Percentiles rank a stretch among this genome's conserved stretches.
Conservation (phyloP, 1,139 yeast genomes). For the Sugiyamaella pinicola region DNA sequence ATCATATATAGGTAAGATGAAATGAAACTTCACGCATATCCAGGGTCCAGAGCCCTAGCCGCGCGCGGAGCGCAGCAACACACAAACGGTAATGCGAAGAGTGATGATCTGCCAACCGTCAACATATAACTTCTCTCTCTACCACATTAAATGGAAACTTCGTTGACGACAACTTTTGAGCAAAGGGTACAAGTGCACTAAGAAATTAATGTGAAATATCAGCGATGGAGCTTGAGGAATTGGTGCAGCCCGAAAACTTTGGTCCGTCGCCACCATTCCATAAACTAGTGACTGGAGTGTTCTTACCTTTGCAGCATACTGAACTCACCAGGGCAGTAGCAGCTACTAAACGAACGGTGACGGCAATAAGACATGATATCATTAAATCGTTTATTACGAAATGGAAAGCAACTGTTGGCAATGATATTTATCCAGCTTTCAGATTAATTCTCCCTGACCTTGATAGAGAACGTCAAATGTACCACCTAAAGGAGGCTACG, state of each 20-base stretch:
- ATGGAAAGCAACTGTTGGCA: conserved; percentile 70
- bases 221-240: conserved; percentile 15
- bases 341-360: conserved; percentile 31
- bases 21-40: no score
- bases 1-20: no score
- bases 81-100: no score
- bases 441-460: conserved; percentile 59
- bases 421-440: conserved; percentile 68
- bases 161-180: no score
- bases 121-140: no score
- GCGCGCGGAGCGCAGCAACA: background rate
- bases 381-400: conserved; percentile 53
- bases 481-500: conserved; percentile 49
- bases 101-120: no score
- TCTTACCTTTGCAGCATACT: conserved; percentile 31
- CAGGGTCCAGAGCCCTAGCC: background rate
- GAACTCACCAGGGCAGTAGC: conserved; percentile 28
- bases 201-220: background rate
- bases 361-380: conserved; percentile 40
- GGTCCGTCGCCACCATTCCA: conserved; percentile 47
- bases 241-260: conserved; percentile 41
- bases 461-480: conserved; percentile 39
- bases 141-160: no score
- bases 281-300: conserved; percentile 41
- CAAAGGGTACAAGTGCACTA: no score